Percentiles rank a stretch among this genome's conserved stretches.
These are phyloP conservation scores for Globisporangium viniferum DNA, from an alignment of 352 stramenopile genomes.

Conservation along the genomic window DNA sequence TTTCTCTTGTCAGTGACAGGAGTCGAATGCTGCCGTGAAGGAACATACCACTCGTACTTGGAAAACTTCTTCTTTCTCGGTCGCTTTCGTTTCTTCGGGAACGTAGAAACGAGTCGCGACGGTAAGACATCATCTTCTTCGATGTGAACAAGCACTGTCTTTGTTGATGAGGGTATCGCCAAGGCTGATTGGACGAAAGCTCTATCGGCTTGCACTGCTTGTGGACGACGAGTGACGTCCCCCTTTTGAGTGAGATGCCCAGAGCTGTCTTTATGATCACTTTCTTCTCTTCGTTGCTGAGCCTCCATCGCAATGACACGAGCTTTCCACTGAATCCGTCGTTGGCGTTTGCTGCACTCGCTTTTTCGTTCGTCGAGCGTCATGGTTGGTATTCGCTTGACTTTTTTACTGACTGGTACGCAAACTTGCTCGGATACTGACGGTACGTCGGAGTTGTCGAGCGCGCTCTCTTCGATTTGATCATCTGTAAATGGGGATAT, in stretches of 20 bases:
- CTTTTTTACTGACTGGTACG: background rate
- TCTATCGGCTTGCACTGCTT: background rate
- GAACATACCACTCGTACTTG: slow-evolving; percentile 20
- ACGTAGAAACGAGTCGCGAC: slow-evolving; percentile 34
- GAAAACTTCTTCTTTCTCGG: slow-evolving; percentile 24
- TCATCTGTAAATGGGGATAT: slow-evolving; percentile 28
- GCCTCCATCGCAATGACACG: slow-evolving; percentile 59
- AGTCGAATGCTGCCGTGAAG: slow-evolving; percentile 10
- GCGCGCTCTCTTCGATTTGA: slow-evolving; percentile 1
- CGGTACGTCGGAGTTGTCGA: background rate
- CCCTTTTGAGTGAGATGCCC: background rate
- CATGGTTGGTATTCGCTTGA: slow-evolving; percentile 22
- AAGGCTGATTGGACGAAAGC: background rate
- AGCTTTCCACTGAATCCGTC: slow-evolving; percentile 41
- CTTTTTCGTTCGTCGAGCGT: slow-evolving; percentile 25
- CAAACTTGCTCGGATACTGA: background rate
- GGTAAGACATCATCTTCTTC: slow-evolving; percentile 29
- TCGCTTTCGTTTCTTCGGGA: slow-evolving; percentile 23
- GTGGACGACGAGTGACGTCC: background rate
- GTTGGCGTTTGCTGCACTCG: slow-evolving; percentile 19
- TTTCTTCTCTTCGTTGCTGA: slow-evolving; percentile 32
- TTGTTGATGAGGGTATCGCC: background rate
- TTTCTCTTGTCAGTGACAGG: slow-evolving; percentile 18
- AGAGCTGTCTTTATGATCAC: background rate
- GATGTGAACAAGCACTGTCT: slow-evolving; percentile 30